These are phyloP conservation scores for Strombidium stylifer DNA, from an alignment of 73 alveolate genomes.

Conservation along the genomic window DNA sequence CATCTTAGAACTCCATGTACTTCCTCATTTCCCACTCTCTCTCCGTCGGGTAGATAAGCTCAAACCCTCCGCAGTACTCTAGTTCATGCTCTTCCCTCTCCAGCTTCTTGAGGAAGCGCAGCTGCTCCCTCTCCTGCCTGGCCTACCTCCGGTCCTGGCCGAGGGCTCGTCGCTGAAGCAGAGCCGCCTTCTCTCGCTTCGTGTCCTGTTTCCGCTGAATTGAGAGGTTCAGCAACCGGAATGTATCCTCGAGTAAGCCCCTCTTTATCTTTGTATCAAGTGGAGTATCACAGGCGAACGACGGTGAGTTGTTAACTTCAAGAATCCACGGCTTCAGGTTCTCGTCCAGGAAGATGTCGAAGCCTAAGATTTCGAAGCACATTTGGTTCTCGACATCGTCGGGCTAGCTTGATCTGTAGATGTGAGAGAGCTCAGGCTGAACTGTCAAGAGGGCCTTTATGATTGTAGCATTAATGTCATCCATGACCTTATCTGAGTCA, in stretches of 20 bases:
- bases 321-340: constrained; percentile 41
- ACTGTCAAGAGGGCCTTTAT: constrained; percentile 42
- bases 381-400: constrained; percentile 43
- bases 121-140: too few relatives aligned
- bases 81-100: too few relatives aligned
- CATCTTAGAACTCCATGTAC: too few relatives aligned
- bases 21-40: too few relatives aligned
- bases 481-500: not conserved
- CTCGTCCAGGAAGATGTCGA: constrained; percentile 46
- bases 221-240: constrained; percentile 24
- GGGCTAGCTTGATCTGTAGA: constrained; percentile 53
- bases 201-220: too few relatives aligned
- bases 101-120: too few relatives aligned
- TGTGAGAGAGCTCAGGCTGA: constrained; percentile 57
- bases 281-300: constrained; percentile 51
- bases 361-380: constrained; percentile 61
- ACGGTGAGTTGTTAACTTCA: constrained; percentile 56
- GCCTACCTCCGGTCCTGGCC: too few relatives aligned
- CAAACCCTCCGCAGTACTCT: too few relatives aligned
- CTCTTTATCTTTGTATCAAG: constrained; percentile 41
- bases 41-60: too few relatives aligned
- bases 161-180: too few relatives aligned
- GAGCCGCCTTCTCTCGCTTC: too few relatives aligned
- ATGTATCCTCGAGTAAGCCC: constrained; percentile 39
- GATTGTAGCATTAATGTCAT: constrained; percentile 33